Evolutionary conservation across 768 basidiomycete genomes (phyloP), one percentile per base, ranked within the genome.

Genomic region (Leccinum ochraceum): DNA sequence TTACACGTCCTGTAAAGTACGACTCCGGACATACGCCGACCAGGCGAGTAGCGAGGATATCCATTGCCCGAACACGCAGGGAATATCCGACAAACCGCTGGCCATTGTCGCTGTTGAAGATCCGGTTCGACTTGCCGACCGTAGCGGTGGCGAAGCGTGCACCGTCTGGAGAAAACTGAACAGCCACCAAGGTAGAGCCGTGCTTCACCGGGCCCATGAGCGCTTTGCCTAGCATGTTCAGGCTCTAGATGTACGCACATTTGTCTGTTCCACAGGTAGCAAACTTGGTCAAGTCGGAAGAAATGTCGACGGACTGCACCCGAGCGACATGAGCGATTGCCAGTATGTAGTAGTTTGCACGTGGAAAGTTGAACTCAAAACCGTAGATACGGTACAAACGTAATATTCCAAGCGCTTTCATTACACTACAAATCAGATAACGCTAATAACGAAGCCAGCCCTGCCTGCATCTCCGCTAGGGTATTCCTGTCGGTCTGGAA

Each of bases 1-100:
- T 50, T 13, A 63, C 61, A n/a, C 42, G 26, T 3, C 22, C 22
- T n/a, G 51, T 13, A 2, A 49, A 26, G 37, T 64, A 64, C 11
- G 51, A 49, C 2, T 1, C 2, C 0, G 48, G 59, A 32, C 53
- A 14, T 53, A 13, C 3, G 34, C 32, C 11, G 53, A 53, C 53
- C 53, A 53, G 11, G 34, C 20, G 8, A 53, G 53, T 8, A 34
- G 53, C 3, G 53, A 53, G 32, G 22, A 36, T 32, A 30, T 7
- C 7, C 20, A 6, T 10, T 22, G 34, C 17, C 9, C 13, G 34
- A 53, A 53, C 11, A 3, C 11, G 13, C 53, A 53, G 6, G 53
- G 53, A 34, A 37, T 53, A 11, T 22, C 53, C 30, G 37, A 24
- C n/a, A 28, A 53, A 34, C 20, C 36, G 34, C 3, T 53, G 34